Percentiles rank a stretch among this genome's conserved stretches.
phyloP scores from a whole-genome alignment of 2,329 filamentous ascomycete genomes.

The Raffaelea arxii region DNA sequence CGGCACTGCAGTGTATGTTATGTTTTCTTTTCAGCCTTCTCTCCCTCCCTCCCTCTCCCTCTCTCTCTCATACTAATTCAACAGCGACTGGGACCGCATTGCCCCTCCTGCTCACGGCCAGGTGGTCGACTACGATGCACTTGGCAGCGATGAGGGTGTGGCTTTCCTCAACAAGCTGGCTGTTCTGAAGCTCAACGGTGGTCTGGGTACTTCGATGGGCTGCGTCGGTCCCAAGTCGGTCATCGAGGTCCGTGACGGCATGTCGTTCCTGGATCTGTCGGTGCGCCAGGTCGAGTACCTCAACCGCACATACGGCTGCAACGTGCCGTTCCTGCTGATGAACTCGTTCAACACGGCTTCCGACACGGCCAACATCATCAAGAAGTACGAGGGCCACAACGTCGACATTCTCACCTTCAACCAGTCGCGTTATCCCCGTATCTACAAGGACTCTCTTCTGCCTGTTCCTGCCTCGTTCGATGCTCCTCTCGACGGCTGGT shows the following conservation, averaged over 20 bases:
- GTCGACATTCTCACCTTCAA: conserved; percentile 99
- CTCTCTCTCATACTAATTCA: background rate
- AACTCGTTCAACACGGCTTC: conserved; percentile 99
- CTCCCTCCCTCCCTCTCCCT: background rate
- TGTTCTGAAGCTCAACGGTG: conserved; percentile 98
- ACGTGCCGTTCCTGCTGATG: conserved; percentile 98
- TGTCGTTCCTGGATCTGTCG: conserved; percentile 98
- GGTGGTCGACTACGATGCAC: conserved; percentile 88
- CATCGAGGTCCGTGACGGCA: conserved; percentile 98
- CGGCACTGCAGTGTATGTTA: conserved; percentile 70
- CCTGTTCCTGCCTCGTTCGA: conserved; percentile 85
- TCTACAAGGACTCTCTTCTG: conserved; percentile 95
- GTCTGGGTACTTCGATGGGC: conserved; percentile 98
- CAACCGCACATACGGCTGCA: conserved; percentile 95
- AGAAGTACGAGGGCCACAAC: conserved; percentile 99
- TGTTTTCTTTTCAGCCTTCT: no score
- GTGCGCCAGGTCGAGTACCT: conserved; percentile 98
- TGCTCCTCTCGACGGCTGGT: conserved; percentile 92
- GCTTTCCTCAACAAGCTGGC: conserved; percentile 95
- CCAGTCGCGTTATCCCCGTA: conserved; percentile 95
- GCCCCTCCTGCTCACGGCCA: conserved; percentile 85
- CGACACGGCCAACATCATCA: conserved; percentile 97
- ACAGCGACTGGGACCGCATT: conserved; percentile 92
- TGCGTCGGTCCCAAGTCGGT: conserved; percentile 99
- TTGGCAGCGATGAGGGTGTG: conserved; percentile 82